phyloP scores from a whole-genome alignment of 495 filamentous ascomycete species.

The Umbilicaria muhlenbergii region DNA sequence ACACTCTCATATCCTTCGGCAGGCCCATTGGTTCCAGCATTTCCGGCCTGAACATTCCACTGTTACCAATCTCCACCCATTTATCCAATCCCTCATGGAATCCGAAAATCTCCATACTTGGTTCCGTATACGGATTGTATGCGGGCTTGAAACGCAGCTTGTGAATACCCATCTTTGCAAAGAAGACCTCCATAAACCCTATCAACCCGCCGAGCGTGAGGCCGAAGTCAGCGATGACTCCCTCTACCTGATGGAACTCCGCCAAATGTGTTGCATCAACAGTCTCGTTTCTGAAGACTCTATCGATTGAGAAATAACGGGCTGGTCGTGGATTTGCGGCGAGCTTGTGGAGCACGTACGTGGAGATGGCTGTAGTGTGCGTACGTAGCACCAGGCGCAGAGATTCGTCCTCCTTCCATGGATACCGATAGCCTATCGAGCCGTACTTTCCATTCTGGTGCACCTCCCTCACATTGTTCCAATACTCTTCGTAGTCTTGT shows the following conservation, averaged over 20 bases:
- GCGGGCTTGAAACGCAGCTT: slow-evolving; percentile 87
- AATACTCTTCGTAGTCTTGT: slow-evolving; percentile 70
- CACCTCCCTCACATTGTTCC: slow-evolving; percentile 67
- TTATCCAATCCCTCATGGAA: slow-evolving; percentile 81
- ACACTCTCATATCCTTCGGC: slow-evolving; percentile 73
- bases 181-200: slow-evolving; percentile 95
- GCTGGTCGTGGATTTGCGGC: slow-evolving; percentile 67
- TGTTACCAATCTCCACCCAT: slow-evolving; percentile 95
- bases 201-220: slow-evolving; percentile 85
- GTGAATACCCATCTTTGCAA: slow-evolving; percentile 84
- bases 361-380: slow-evolving; percentile 83
- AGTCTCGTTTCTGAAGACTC: slow-evolving; percentile 91
- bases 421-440: slow-evolving; percentile 88
- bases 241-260: slow-evolving; percentile 97
- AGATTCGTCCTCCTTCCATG: slow-evolving; percentile 81
- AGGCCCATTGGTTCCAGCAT: slow-evolving; percentile 87
- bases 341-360: slow-evolving; percentile 78
- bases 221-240: slow-evolving; percentile 91
- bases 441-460: slow-evolving; percentile 81
- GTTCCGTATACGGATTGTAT: slow-evolving; percentile 99
- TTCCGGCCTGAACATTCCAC: slow-evolving; percentile 94
- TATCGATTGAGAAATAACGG: slow-evolving; percentile 92
- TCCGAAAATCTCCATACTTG: slow-evolving; percentile 90
- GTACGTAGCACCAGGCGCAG: slow-evolving; percentile 82
- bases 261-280: slow-evolving; percentile 94